Percentiles rank a stretch among this genome's conserved stretches.
These are phyloP conservation scores for Passiflora organensis DNA, from an alignment of 345 rosid genomes.

Conservation along the genomic window DNA sequence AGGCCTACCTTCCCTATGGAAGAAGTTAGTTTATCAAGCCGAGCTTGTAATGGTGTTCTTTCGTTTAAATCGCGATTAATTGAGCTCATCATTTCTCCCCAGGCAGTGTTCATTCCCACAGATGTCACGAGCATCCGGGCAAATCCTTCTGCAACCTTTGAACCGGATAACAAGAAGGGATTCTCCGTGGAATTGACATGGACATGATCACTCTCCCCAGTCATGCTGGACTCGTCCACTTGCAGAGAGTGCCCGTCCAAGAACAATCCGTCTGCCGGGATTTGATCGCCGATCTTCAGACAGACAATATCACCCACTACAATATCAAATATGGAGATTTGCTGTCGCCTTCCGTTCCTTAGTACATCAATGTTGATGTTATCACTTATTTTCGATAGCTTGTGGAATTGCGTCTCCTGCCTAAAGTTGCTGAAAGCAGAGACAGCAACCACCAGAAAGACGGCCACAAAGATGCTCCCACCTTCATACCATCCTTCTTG, in stretches of 20 bases:
- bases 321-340: conserved; percentile 24
- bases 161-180: conserved; percentile 29
- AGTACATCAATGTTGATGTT: conserved; percentile 17
- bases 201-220: conserved; percentile 26
- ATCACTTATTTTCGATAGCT: conserved; percentile 16
- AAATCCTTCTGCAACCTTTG: conserved; percentile 27
- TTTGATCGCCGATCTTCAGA: conserved; percentile 27
- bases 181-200: conserved; percentile 14
- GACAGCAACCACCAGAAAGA: conserved; percentile 22
- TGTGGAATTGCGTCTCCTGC: conserved; percentile 24
- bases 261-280: conserved; percentile 30
- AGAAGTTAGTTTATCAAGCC: conserved; percentile 24
- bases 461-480: conserved; percentile 28
- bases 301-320: conserved; percentile 31
- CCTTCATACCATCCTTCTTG: conserved; percentile 31
- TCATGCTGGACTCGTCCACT: conserved; percentile 32
- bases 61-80: conserved; percentile 13
- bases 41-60: conserved; percentile 25
- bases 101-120: conserved; percentile 28
- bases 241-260: conserved; percentile 21
- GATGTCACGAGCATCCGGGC: conserved; percentile 27
- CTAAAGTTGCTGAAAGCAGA: conserved; percentile 31
- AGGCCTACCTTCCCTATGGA: conserved; percentile 26
- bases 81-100: conserved; percentile 31
- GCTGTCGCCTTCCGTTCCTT: conserved; percentile 15